A percentile compares a stretch with the other conserved stretches of the same genome.
phyloP scores from a whole-genome alignment of 2,329 filamentous ascomycete genomes.

The Apiospora marii region DNA sequence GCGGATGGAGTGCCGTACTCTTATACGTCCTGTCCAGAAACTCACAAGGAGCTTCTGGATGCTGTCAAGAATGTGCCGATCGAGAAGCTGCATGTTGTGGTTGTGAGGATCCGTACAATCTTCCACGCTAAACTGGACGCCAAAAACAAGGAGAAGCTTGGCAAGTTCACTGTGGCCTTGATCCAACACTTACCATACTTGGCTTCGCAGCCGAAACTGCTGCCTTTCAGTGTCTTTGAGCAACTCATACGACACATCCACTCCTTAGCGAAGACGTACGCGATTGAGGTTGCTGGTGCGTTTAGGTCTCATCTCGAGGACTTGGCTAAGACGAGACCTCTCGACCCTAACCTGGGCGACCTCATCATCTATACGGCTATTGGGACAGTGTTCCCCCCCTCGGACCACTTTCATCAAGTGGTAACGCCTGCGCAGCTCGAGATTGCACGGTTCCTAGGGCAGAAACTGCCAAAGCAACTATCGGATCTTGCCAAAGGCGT shows the following conservation, averaged over 20 bases:
- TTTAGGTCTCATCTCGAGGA: slow-evolving; percentile 77
- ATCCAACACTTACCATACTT: slow-evolving; percentile 68
- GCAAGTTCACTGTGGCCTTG: slow-evolving; percentile 70
- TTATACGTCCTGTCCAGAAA: slow-evolving; percentile 79
- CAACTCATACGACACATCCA: slow-evolving; percentile 88
- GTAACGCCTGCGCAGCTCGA: slow-evolving; percentile 88
- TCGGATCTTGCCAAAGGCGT: slow-evolving; percentile 76
- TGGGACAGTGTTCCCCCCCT: slow-evolving; percentile 87
- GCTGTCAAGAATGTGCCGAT: slow-evolving; percentile 68
- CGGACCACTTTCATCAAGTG: slow-evolving; percentile 96
- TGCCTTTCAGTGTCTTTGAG: slow-evolving; percentile 76
- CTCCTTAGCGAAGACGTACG: slow-evolving; percentile 87
- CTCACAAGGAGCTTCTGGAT: slow-evolving; percentile 76
- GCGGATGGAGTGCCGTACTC: slow-evolving; percentile 77
- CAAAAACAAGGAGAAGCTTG: slow-evolving; percentile 84
- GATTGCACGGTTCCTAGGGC: slow-evolving; percentile 84
- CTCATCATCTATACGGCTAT: slow-evolving; percentile 85
- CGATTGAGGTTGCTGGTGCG: slow-evolving; percentile 76
- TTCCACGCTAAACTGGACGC: slow-evolving; percentile 87
- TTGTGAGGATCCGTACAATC: slow-evolving; percentile 90
- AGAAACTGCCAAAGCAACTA: slow-evolving; percentile 72
- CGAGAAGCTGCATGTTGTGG: slow-evolving; percentile 75
- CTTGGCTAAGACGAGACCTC: slow-evolving; percentile 56
- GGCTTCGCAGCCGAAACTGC: slow-evolving; percentile 50
- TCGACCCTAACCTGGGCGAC: slow-evolving; percentile 71